Evolutionary conservation across 1,284 basidiomycete genomes (phyloP).

Genomic region (Papiliotrema nemorosa): DNA sequence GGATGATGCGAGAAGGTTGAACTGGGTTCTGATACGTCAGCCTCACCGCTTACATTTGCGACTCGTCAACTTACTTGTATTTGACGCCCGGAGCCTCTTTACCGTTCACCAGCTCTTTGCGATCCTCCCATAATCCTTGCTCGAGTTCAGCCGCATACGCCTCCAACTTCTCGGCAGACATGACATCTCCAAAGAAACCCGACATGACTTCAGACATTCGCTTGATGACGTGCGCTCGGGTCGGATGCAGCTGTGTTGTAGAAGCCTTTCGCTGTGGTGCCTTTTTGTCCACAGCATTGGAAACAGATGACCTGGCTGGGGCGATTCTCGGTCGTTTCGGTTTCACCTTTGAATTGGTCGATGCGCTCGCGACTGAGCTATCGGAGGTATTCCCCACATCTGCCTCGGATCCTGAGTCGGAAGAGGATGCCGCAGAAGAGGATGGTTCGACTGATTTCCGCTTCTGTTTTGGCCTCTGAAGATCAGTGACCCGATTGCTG

Average conservation of each 20-base stretch:
- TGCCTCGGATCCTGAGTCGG: not conserved
- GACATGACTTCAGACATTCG: constrained; percentile 24
- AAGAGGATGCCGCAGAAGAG: not conserved
- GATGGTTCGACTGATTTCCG: not conserved
- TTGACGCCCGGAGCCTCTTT: constrained; percentile 35
- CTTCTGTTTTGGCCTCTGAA: not conserved
- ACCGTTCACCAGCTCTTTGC: constrained; percentile 34
- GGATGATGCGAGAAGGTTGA: constrained; percentile 34
- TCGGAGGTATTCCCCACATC: not conserved
- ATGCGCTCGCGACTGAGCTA: constrained; percentile 3
- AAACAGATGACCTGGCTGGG: not conserved
- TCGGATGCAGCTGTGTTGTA: constrained; percentile 23
- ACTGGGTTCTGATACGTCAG: constrained; percentile 32
- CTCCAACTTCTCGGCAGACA: constrained; percentile 16
- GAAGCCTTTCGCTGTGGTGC: not conserved
- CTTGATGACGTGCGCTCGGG: constrained; percentile 33
- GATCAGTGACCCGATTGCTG: not conserved
- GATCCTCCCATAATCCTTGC: constrained; percentile 24
- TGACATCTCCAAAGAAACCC: constrained; percentile 23
- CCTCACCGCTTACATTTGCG: no score
- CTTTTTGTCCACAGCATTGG: not conserved
- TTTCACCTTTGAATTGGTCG: not conserved
- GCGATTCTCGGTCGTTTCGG: not conserved
- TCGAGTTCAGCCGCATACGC: constrained; percentile 31
- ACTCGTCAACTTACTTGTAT: constrained; percentile 42